A percentile compares a stretch with the other conserved stretches of the same genome.
Evolutionary conservation across 768 basidiomycete species (phyloP).

Genomic region (Dentipellis fragilis): DNA sequence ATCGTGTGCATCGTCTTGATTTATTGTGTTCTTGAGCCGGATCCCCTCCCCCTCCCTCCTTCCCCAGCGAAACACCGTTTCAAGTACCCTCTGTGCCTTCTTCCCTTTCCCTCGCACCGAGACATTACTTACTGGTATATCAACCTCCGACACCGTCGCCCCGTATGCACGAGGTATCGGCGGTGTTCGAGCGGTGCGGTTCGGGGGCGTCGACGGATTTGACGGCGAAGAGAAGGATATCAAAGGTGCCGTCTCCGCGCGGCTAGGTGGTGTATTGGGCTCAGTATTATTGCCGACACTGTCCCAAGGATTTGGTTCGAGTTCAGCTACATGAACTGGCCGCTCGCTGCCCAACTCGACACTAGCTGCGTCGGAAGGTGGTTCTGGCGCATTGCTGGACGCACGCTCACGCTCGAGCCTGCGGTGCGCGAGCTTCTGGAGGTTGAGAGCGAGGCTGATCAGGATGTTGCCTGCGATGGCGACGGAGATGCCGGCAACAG

Average conservation of each 20-base stretch:
- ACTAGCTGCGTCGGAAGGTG: slow-evolving; percentile 9
- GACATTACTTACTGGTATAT: neutral
- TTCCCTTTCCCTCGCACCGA: neutral
- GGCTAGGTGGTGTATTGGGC: too few relatives aligned
- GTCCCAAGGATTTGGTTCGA: neutral
- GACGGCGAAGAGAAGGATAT: neutral
- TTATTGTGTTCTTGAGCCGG: too few relatives aligned
- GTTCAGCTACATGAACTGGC: neutral
- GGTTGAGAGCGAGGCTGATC: slow-evolving; percentile 84
- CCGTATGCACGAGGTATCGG: neutral
- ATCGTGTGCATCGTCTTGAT: neutral
- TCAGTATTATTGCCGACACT: neutral
- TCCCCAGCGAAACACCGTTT: neutral
- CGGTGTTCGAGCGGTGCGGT: neutral
- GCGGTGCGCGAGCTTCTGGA: slow-evolving; percentile 86
- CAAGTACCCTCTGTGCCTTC: neutral
- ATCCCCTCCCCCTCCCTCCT: too few relatives aligned
- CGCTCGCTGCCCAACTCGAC: slow-evolving; percentile 1
- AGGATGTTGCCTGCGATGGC: slow-evolving; percentile 80
- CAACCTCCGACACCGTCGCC: neutral
- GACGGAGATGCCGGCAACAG: slow-evolving; percentile 70
- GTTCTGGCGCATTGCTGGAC: neutral
- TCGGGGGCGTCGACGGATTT: neutral
- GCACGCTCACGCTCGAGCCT: slow-evolving; percentile 37
- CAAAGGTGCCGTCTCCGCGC: neutral